A percentile compares a stretch with the other conserved stretches of the same genome.
These are phyloP conservation scores for Suillus weaverae DNA, from an alignment of 768 basidiomycete species.

Conservation along the genomic window DNA sequence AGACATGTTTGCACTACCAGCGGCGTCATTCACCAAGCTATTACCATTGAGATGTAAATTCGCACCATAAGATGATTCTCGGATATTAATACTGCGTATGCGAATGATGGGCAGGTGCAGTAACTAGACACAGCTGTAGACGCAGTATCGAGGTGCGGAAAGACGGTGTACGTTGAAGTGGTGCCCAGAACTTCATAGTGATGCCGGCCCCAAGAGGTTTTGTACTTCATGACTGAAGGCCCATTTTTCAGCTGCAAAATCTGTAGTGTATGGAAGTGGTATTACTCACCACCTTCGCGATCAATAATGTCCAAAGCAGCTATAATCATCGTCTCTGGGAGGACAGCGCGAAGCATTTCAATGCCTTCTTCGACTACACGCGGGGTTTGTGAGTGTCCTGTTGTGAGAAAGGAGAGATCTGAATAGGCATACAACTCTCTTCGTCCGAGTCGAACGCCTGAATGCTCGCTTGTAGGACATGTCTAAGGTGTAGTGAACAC, in stretches of 20 bases:
- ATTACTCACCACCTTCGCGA: constrained; percentile 55
- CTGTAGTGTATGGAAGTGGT: neutral
- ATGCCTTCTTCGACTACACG: constrained; percentile 51
- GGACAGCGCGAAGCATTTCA: constrained; percentile 53
- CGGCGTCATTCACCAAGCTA: constrained; percentile 6
- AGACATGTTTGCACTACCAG: constrained; percentile 74
- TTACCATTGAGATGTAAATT: neutral
- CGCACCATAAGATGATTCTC: constrained; percentile 66
- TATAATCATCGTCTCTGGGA: constrained; percentile 62
- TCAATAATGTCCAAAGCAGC: constrained; percentile 81
- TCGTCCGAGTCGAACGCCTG: constrained; percentile 28
- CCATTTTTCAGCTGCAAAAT: constrained; percentile 5
- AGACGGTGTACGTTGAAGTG: constrained; percentile 60
- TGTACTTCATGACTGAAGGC: constrained; percentile 58
- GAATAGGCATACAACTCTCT: constrained; percentile 30
- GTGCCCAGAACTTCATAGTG: constrained; percentile 72
- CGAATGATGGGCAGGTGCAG: constrained; percentile 77
- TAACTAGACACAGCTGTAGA: constrained; percentile 47
- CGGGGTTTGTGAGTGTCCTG: neutral
- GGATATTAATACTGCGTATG: constrained; percentile 59
- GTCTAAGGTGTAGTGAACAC: constrained; percentile 17
- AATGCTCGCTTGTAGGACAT: constrained; percentile 34
- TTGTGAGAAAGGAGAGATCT: neutral
- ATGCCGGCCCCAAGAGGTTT: constrained; percentile 53
- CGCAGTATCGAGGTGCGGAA: constrained; percentile 43